Percentiles rank a stretch among this genome's conserved stretches.
These are phyloP conservation scores for Balakata baccata DNA, from an alignment of 345 rosid species.

Conservation along the genomic window DNA sequence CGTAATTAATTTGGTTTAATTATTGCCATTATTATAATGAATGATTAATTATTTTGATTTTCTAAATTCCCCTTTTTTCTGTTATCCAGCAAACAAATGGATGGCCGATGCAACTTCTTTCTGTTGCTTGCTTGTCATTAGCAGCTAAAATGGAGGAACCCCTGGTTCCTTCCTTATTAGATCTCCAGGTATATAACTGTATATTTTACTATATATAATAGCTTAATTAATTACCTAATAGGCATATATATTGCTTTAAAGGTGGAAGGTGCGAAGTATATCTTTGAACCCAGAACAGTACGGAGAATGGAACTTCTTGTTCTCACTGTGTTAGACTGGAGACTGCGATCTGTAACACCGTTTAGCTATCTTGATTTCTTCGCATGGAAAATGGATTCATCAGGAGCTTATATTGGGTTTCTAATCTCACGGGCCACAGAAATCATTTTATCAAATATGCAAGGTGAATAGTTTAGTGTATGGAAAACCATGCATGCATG, in stretches of 20 bases:
- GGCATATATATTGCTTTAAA: slow-evolving; percentile 15
- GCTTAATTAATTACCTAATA: background rate
- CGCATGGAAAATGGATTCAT: slow-evolving; percentile 78
- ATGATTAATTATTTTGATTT: slow-evolving; percentile 20
- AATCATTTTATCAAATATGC: slow-evolving; percentile 71
- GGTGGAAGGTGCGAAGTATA: slow-evolving; percentile 69
- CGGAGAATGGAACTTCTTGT: slow-evolving; percentile 89
- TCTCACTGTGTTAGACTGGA: slow-evolving; percentile 79
- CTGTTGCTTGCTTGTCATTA: slow-evolving; percentile 86
- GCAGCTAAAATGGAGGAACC: slow-evolving; percentile 99
- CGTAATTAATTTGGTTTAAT: background rate
- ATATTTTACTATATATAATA: background rate
- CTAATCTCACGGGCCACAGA: slow-evolving; percentile 64
- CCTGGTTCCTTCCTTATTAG: slow-evolving; percentile 74
- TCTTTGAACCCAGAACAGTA: slow-evolving; percentile 83
- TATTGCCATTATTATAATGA: background rate
- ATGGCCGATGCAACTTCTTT: slow-evolving; percentile 91
- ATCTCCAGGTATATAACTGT: slow-evolving; percentile 66
- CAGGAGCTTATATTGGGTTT: slow-evolving; percentile 55
- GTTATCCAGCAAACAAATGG: slow-evolving; percentile 54
- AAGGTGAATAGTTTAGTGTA: slow-evolving; percentile 43
- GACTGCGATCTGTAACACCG: slow-evolving; percentile 89
- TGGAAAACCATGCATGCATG: background rate
- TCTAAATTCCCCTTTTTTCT: background rate
- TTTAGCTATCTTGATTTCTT: slow-evolving; percentile 78